Evolutionary conservation across 2,329 filamentous ascomycete genomes (phyloP), one percentile per base, ranked within the genome.

Genomic region (Cryphonectria radicalis): DNA sequence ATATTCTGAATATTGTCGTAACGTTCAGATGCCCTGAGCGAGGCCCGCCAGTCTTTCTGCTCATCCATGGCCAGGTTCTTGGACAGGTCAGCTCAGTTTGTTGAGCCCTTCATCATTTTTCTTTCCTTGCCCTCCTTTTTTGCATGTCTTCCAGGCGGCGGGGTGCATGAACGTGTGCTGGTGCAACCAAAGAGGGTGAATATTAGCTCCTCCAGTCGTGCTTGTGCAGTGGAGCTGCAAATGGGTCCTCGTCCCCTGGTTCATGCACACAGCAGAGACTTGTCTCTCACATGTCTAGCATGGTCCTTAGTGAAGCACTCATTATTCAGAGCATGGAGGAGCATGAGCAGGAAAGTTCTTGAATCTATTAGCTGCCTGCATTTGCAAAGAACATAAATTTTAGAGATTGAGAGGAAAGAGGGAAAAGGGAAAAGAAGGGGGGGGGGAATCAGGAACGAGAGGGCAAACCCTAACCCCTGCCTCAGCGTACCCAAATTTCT

Each of bases 1-100:
- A 92, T 83, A 71, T 82, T 86, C 74, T 91, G 85, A 66, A 93
- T 89, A 71, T 85, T 87, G 69, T 87, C 86, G 78, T 91, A 89
- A 70, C 91, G 85, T 68, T 90, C 87, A 17, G 87, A 84, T 50
- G 89, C 89, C 13, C 86, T 85, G 71, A 92, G 79, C 3, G 80
- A 79, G 32, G 78, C 77, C 76, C 82, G 86, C 89, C 89, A 91
- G 46, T 79, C 78, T 70, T 28, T 74, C 67, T 66, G 70, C 70
- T 64, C 79, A 63, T 71, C 71, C 75, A 76, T 78, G 5, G 55
- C 65, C 62, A 63, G 42, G 14, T 37, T 35, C 28, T 37, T 28
- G 53, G 4, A 46, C 8, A 50, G 40, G 10, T 14, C 6, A n/a
- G 1, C 28, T 22, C 19, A 37, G 8, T 3, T 19, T 7, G 37